Evolutionary conservation across 352 stramenopile genomes (phyloP), one percentile per base, ranked within the genome.

Genomic region (Globisporangium nodosum): DNA sequence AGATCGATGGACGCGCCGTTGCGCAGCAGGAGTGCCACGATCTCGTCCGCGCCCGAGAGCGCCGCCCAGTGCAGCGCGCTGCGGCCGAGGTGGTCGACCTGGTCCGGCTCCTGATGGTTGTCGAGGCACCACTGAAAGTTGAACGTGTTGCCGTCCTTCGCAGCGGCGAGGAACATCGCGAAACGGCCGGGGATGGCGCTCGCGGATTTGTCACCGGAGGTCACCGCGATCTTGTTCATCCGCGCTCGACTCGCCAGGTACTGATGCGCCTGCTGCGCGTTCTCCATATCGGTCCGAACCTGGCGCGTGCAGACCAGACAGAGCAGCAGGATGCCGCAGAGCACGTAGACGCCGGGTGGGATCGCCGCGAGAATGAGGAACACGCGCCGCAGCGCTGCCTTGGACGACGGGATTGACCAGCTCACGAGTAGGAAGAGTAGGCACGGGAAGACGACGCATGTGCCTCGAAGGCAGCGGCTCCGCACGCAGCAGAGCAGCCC

Each of bases 1-100:
- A 91, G 54, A 39, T 92, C 78, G 31, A 92, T 66, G 5, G 77
- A 87, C 7, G 76, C 78, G 0, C 83, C 83, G 51, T 85, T 88
- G 27, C 73, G 76, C 15, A 92, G 65, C n/a, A 92, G 30, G 4
- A 90, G 52, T 16, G 65, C 57, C 3, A 90, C 60, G 21, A 85
- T 76, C 57, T 90, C 79, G 49, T 90, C 81, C 4, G 54, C 63
- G 35, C 83, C 83, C 0, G 64, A 75, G 12, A 87, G 61, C 12
- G 76, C 70, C 1, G 78, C 81, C 78, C 77, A 90, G 48, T 92
- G 83, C 48, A 92, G 60, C 18, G 81, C 78, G 40, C 66, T 85
- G 21, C 79, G 69, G 24, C 83, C 83, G 8, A 90, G 68, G 31
- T 85, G 63, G 31, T 91, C 81, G 12, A 71, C 63, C 68, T 92